Base-by-base conservation (phyloP, 2,329 filamentous ascomycete species). In the Cladorrhinum sp. region DNA sequence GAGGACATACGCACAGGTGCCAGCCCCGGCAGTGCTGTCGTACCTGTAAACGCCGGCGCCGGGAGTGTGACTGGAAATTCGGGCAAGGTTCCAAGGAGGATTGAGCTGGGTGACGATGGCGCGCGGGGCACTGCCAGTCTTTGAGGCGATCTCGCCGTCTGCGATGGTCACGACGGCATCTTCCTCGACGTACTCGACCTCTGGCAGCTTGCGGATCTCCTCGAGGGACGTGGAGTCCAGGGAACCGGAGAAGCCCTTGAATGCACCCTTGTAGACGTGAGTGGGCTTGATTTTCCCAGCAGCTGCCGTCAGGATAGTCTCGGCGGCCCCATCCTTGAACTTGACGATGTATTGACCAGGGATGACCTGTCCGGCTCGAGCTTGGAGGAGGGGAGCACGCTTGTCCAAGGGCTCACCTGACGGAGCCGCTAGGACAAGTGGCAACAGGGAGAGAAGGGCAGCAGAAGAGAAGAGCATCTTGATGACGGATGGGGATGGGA, bases 261-360 rank as follows among this genome's bases (percentile, higher is more conserved):
- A 72, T 24, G 55, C 59, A 23, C 56, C 53, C 39, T 65, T 64
- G 67, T 67, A 73, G 57, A 71, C 58, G 56, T 68, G 63, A 56
- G 69, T 64, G 50, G 65, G 57, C 54, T 65, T 64, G 61, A 26
- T 36, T 26, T 59, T 58, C 30, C 57, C 53, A 36, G 77, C 61
- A 52, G 69, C 54, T 1, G 42, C 42, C 3, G n/a, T 59, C 9
- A 72, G 62, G 48, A 70, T 59, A 61, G 70, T 46, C 5, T 46
- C n/a, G 4, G 42, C 16, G 7, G 42, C 10, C 18, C 71, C 69
- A 49, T 74, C 70, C 71, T 77, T 77, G 61, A 80, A 59, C 71
- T 76, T 78, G 68, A 80, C 74, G 56, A 80, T 78, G 70, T 77
- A 80, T 65, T 75, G 74, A 65, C 73, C 73, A 4, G 74, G 73